phyloP scores from a whole-genome alignment of 2,329 filamentous ascomycete species.

The Lachnellula arida region DNA sequence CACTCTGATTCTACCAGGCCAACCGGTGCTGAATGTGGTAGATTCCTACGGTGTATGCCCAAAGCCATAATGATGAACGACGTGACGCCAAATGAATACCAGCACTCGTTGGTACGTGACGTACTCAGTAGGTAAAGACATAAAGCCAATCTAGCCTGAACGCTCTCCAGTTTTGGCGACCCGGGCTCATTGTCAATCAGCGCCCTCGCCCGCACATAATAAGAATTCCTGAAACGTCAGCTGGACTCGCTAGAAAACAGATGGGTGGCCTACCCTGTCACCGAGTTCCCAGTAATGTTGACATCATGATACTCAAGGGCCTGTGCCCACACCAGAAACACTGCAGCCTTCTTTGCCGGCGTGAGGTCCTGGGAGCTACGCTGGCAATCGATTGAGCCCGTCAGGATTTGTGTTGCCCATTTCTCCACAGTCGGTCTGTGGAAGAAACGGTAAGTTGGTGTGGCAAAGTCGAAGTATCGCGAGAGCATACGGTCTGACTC shows the following conservation, averaged over 20 bases:
- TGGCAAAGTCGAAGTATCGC: conserved; percentile 55
- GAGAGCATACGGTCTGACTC: too few species aligned
- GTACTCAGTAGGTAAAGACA: conserved; percentile 55
- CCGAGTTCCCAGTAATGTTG: too few species aligned
- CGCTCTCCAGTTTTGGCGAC: conserved; percentile 49
- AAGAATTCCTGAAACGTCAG: not conserved
- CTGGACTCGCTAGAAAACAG: not conserved
- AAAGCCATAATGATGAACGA: conserved; percentile 48
- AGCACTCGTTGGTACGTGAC: conserved; percentile 55
- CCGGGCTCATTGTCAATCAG: conserved; percentile 48
- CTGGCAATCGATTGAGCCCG: not conserved
- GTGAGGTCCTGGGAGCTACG: not conserved
- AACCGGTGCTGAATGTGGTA: not conserved
- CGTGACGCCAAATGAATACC: conserved; percentile 55
- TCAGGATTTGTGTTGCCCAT: conserved; percentile 32
- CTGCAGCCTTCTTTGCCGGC: too few species aligned
- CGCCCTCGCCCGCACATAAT: conserved; percentile 30
- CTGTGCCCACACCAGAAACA: too few species aligned
- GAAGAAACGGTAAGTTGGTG: conserved; percentile 54
- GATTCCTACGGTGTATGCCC: conserved; percentile 41
- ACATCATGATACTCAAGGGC: too few species aligned
- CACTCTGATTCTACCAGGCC: conserved; percentile 39
- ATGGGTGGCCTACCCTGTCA: too few species aligned
- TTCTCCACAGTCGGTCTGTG: conserved; percentile 47
- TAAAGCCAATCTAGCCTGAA: conserved; percentile 53